Conservation (phyloP, 192 early-diverging fungal species). For the Backusella morwellensis region DNA sequence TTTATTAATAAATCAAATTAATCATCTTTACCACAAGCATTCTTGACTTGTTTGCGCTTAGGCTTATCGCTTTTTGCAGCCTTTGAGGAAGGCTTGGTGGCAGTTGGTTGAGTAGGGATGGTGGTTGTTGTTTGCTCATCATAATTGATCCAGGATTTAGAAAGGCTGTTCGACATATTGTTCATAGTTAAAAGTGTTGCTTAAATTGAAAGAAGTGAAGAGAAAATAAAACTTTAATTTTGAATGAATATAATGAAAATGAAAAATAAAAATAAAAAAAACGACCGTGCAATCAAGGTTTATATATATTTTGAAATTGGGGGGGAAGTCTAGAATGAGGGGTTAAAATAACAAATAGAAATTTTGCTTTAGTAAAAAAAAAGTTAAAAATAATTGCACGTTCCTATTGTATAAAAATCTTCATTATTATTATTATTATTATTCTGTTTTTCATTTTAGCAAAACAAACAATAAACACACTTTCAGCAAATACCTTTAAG, state of each 20-base stretch:
- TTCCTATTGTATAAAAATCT: neutral
- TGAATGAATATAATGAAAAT: neutral
- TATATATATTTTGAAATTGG: neutral
- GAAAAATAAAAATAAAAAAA: neutral
- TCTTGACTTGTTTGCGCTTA: conserved; percentile 80
- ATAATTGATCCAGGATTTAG: conserved; percentile 7
- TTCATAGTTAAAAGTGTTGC: neutral
- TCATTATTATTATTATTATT: neutral
- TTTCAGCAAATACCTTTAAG: neutral
- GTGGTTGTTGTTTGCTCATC: neutral
- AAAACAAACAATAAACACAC: neutral
- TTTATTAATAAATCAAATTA: conserved; percentile 3
- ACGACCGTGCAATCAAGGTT: conserved; percentile 10
- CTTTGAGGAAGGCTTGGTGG: neutral
- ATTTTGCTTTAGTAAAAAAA: neutral
- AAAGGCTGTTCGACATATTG: conserved; percentile 2
- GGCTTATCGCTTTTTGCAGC: conserved; percentile 22
- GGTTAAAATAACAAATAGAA: conserved; percentile 4
- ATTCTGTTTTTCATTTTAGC: neutral
- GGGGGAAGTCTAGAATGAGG: neutral
- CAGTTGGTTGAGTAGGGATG: neutral
- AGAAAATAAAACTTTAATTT: neutral
- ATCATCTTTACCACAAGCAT: conserved; percentile 73
- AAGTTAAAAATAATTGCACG: conserved; percentile 11
- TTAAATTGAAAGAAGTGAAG: conserved; percentile 1